Conservation (phyloP, 2,329 filamentous ascomycete genomes). For the Teratosphaeria pseudoeucalypti region DNA sequence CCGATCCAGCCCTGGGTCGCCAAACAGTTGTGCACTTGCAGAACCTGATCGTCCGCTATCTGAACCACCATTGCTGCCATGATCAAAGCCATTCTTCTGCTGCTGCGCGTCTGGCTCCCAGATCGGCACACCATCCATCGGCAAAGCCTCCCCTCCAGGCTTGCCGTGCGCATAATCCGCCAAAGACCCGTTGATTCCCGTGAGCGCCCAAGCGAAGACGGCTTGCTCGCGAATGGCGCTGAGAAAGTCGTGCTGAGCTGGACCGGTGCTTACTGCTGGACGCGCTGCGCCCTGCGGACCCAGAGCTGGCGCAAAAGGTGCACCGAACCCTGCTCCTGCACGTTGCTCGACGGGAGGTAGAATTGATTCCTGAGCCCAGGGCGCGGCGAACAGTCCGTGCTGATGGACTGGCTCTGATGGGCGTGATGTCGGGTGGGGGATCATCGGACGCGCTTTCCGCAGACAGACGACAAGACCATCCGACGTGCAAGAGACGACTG, state of each 20-base stretch:
- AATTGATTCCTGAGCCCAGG: constrained; percentile 64
- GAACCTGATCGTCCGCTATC: neutral
- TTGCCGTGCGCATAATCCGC: constrained; percentile 53
- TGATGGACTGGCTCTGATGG: constrained; percentile 38
- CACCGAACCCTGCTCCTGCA: constrained; percentile 17
- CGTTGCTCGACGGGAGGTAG: constrained; percentile 30
- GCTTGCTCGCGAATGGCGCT: constrained; percentile 71
- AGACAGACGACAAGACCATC: constrained; percentile 78
- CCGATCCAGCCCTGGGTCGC: constrained; percentile 13
- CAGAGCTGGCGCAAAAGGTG: constrained; percentile 27
- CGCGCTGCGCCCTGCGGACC: constrained; percentile 21
- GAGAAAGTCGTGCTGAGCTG: constrained; percentile 55
- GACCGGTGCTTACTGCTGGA: constrained; percentile 28
- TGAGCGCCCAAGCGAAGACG: constrained; percentile 77
- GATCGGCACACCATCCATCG: constrained; percentile 49
- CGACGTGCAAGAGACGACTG: constrained; percentile 83
- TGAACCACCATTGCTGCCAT: constrained; percentile 1
- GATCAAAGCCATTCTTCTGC: neutral
- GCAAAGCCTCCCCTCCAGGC: constrained; percentile 53
- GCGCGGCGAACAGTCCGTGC: constrained; percentile 63
- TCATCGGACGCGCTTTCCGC: constrained; percentile 59
- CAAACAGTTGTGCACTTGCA: constrained; percentile 8
- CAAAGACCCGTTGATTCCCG: constrained; percentile 68
- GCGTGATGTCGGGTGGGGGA: constrained; percentile 47
- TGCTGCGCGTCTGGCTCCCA: constrained; percentile 39